Percentiles rank a stretch among this genome's conserved stretches.
These are phyloP conservation scores for Trifolium fragiferum DNA, from an alignment of 306 rosid species.

Conservation along the genomic window DNA sequence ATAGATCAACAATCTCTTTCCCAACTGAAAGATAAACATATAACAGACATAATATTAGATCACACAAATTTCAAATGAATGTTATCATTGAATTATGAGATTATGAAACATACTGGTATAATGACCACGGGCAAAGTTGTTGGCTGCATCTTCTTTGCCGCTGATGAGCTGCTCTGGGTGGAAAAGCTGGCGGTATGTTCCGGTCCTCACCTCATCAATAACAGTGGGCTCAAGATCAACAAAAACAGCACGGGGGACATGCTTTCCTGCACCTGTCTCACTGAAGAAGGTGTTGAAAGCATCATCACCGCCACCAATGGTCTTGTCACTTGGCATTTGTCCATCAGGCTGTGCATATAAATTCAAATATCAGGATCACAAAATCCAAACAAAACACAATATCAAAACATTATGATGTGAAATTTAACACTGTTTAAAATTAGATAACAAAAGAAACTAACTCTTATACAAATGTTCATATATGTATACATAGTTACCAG, in stretches of 20 bases:
- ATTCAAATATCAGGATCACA: not conserved
- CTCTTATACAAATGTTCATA: not conserved
- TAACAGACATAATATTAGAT: not conserved
- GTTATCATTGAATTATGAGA: not conserved
- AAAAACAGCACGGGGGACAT: constrained; percentile 82
- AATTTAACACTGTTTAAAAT: not conserved
- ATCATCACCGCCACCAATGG: constrained; percentile 84
- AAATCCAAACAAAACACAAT: not conserved
- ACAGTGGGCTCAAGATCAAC: constrained; percentile 94
- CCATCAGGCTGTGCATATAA: constrained; percentile 72
- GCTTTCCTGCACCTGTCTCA: constrained; percentile 94
- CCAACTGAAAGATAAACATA: constrained; percentile 55
- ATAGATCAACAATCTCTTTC: constrained; percentile 90
- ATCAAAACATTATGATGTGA: not conserved
- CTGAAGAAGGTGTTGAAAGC: constrained; percentile 95
- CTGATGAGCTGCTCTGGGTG: constrained; percentile 95
- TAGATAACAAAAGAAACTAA: not conserved
- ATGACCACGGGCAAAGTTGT: constrained; percentile 97
- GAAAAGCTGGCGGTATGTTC: constrained; percentile 86
- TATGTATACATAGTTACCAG: not conserved
- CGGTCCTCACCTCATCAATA: constrained; percentile 92
- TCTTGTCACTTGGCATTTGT: constrained; percentile 88
- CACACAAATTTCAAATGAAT: not conserved
- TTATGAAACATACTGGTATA: constrained; percentile 63
- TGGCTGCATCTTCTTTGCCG: constrained; percentile 97